Percentiles rank a stretch among this genome's conserved stretches.
Evolutionary conservation across 2,329 filamentous ascomycete species (phyloP).

Genomic region (Microdochium trichocladiopsis): DNA sequence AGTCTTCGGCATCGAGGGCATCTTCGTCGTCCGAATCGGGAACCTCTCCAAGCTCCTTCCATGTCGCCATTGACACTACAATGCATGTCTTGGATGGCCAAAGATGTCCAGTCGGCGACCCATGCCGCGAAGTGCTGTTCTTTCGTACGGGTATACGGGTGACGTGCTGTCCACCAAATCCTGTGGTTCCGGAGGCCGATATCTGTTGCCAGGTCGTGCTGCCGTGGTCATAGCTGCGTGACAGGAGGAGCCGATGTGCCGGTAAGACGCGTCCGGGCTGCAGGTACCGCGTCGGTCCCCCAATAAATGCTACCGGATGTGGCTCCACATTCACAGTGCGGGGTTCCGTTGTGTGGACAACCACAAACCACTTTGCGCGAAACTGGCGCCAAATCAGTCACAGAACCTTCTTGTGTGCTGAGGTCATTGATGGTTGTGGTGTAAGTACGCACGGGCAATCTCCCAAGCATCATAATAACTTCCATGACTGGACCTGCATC

Average conservation of each 20-base stretch:
- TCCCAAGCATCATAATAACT: neutral
- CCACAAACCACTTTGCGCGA: neutral
- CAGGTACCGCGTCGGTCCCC: neutral
- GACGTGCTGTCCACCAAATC: too few species aligned
- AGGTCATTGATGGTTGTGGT: neutral
- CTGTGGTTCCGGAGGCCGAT: too few species aligned
- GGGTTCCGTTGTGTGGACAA: neutral
- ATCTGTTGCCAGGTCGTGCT: too few species aligned
- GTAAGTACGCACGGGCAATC: neutral
- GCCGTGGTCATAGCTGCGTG: neutral
- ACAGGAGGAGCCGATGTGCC: neutral
- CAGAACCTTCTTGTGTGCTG: neutral
- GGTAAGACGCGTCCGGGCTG: neutral
- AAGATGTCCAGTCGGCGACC: neutral
- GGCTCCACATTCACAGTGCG: neutral
- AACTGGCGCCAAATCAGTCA: neutral
- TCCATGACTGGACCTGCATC: too few species aligned
- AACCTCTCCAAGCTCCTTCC: constrained; percentile 36
- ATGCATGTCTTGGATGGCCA: constrained; percentile 19
- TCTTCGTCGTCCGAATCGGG: constrained; percentile 36
- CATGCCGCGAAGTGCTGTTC: neutral
- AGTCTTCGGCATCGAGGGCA: constrained; percentile 26
- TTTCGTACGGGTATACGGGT: too few species aligned
- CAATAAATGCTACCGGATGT: neutral
- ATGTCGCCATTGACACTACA: constrained; percentile 27